Evolutionary conservation across 2,329 filamentous ascomycete species (phyloP).

Genomic region (Lasiodiplodia sp.): DNA sequence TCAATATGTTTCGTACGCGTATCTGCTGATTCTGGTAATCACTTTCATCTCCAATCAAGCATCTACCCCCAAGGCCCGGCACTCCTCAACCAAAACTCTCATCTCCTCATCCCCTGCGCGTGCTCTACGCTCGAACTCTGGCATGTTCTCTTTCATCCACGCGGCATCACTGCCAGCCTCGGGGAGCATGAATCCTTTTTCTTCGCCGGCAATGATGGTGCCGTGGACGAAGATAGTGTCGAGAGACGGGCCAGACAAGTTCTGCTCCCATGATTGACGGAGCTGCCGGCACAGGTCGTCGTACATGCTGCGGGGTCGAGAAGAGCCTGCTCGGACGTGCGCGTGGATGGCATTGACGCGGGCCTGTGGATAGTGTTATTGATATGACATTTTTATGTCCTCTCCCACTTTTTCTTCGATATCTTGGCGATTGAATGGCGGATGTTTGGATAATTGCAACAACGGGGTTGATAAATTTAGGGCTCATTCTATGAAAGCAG

Average conservation of each 20-base stretch:
- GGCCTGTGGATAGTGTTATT: background rate
- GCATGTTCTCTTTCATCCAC: slow-evolving; percentile 38
- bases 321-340: slow-evolving; percentile 36
- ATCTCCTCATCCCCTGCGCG: slow-evolving; percentile 37
- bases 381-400: no score
- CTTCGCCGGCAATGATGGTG: slow-evolving; percentile 38
- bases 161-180: slow-evolving; percentile 37
- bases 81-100: slow-evolving; percentile 34
- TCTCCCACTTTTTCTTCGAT: no score
- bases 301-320: slow-evolving; percentile 26
- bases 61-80: slow-evolving; percentile 22
- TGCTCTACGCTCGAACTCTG: slow-evolving; percentile 37
- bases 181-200: slow-evolving; percentile 39
- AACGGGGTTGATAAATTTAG: no score
- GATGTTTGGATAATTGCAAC: no score
- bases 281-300: slow-evolving; percentile 32
- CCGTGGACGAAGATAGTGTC: slow-evolving; percentile 41
- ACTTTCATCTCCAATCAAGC: background rate
- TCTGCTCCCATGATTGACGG: slow-evolving; percentile 35
- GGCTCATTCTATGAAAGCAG: no score
- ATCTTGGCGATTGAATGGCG: background rate
- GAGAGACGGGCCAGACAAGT: slow-evolving; percentile 29
- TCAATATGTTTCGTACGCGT: background rate
- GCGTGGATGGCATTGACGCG: slow-evolving; percentile 37
- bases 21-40: background rate